Evolutionary conservation across 768 basidiomycete species (phyloP), one percentile per base, ranked within the genome.

Genomic region (Russula compacta): DNA sequence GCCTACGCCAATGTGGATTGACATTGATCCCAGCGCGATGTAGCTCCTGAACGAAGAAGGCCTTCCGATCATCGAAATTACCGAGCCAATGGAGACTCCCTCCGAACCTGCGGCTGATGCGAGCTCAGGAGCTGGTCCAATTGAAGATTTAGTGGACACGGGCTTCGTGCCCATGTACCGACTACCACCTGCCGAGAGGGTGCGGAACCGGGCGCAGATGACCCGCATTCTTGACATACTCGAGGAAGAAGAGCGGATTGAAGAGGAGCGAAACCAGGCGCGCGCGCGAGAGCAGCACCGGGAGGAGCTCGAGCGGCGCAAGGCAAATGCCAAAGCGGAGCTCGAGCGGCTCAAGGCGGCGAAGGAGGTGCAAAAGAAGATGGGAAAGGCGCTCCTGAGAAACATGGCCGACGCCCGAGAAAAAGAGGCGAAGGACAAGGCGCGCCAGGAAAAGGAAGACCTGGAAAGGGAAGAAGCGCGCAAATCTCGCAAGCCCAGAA

Each of bases 31-130:
- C 68, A 64, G 66, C 56, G 21, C 63, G 11, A 32, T 47, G 29
- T 67, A 90, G 88, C 75, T 85, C 55, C 66, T 86, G 43, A 87
- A 87, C 67, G 87, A 89, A 67, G 88, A 92, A 51, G 88, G 87
- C 3, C 79, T 88, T 42, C 89, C 89, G 11, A 85, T 92, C 63
- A 77, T 90, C 61, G 89, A 92, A 40, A 85, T 92, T 59, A 79
- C 78, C 35, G 89, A 92, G 68, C 83, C 82, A 19, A 53, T 57
- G 39, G 47, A 58, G 39, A 33, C 32, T n/a, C 32, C 21, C 3
- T 21, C 44, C 14, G 67, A 79, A 4, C 53, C 72, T 15, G 68
- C 67, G 2, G 49, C 68, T 33, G 54, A 60, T n/a, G 40, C 60
- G 24, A 53, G 49, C 15, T 19, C 50, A 6, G 36, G 44, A 17